Base-by-base conservation (phyloP, 2,329 filamentous ascomycete genomes). In the Pseudogymnoascus sp. region DNA sequence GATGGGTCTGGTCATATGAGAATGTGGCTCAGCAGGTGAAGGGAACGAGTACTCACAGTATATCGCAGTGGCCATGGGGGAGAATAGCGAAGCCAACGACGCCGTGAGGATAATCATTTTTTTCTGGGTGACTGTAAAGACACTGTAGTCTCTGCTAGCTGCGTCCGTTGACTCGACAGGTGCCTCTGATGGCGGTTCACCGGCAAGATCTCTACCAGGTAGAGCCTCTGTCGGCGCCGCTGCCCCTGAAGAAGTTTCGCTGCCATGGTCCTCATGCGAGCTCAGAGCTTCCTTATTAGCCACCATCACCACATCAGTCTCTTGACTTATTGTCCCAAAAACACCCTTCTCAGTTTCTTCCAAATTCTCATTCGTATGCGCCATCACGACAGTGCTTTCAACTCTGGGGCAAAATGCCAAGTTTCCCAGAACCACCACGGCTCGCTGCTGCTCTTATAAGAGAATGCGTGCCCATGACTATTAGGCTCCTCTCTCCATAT, bases 1-100 rank as follows among this genome's bases (percentile, higher is more conserved):
- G 65, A 62, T 77, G 77, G 59, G 77, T 74, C 33, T 76, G 63
- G 6, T 69, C 71, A 11, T 69, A 72, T 6, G 73, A 72, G 17
- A 84, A 78, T 21, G 76, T 28, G 8, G 84, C 73, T 42, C 82
- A 3, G 80, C 2, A 75, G 66, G 82, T 78, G 9, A 85, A 74
- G 6, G 76, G 73, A 15, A 78, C 77, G 28, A 84, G 70, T 0
- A 82, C 82, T 1, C 82, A 83, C 60, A 83, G 74, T 84, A 85
- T 19, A 83, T 83, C 50, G 82, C 76, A 3, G 78, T 60, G 1
- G 82, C 83, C 72, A 84, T 79, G 2, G 83, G 83, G 5, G 82
- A 85, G 65, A 85, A 76, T 67, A 83, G 81, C 68, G 80, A 80
- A 9, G 80, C 79, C 38, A 80, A 69, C 28, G 78, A 78, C 53